Evolutionary conservation across 2,329 filamentous ascomycete species (phyloP), one percentile per base, ranked within the genome.

Genomic region (Helotiales sp.): DNA sequence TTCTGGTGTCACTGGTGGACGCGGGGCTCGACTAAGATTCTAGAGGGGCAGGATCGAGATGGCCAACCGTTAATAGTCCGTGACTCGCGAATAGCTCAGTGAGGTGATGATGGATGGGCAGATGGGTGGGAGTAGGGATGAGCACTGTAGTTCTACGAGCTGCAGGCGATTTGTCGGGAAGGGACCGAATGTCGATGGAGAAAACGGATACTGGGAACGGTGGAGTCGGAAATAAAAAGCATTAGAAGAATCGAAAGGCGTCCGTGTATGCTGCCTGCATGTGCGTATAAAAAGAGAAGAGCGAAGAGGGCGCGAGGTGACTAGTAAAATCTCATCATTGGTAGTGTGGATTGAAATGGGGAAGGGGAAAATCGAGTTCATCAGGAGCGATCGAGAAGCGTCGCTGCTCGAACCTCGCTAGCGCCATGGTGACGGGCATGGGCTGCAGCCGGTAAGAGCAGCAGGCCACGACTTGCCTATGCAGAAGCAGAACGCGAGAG

Each of bases 181-280:
- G 31, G 25, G 36, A 22, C 50, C 24, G 42, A 40, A 17, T 31
- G 33, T 50, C 53, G 25, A 15, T 46, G 36, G 19, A 50, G 40
- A 30, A 15, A 49, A 34, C 19, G 34, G 48, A 27, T 19, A n/a
- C 29, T 51, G 24, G 47, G 34, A 29, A 30, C 48, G 55, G 52
- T 47, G 49, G 48, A 47, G 30, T 42, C 25, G 58, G 25, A 52
- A 50, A 56, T 38, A 57, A 57, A 46, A 49, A 40, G 33, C 38
- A 30, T 27, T 33, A 53, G 27, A 55, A 46, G 50, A 57, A 54
- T 44, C 33, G 54, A 67, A 66, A 66, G 64, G 64, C 64, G 59
- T 64, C 57, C 62, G 60, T 64, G 40, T 64, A 48, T 62, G 60
- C 48, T 62, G 60, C 60, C 60, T 63, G 60, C 52, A 55, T 63